Conservation (phyloP, 2,329 filamentous ascomycete genomes). For the Nemania diffusa region DNA sequence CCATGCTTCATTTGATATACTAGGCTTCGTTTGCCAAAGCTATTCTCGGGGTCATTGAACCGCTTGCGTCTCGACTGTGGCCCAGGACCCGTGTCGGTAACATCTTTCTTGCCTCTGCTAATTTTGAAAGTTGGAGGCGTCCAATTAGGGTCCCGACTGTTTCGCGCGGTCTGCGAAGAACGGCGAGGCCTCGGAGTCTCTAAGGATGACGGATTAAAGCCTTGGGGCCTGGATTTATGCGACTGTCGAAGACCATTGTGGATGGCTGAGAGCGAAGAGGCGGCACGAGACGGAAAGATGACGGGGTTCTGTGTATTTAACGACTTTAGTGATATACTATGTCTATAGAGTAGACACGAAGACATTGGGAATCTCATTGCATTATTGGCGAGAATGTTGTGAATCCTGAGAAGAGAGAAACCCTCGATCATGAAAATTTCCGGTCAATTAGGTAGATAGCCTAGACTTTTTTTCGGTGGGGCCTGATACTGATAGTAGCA, state of each 20-base stretch:
- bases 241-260: constrained; percentile 69
- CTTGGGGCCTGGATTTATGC: constrained; percentile 49
- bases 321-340: constrained; percentile 37
- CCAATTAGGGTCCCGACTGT: constrained; percentile 32
- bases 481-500: too few relatives aligned
- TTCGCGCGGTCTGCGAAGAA: constrained; percentile 39
- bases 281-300: constrained; percentile 47
- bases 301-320: constrained; percentile 22
- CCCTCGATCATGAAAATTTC: neutral
- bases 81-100: constrained; percentile 56
- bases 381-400: constrained; percentile 30
- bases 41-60: constrained; percentile 61
- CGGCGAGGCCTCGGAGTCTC: constrained; percentile 35
- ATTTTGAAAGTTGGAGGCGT: constrained; percentile 50
- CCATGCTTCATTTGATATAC: constrained; percentile 66
- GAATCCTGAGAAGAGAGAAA: neutral
- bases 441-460: neutral
- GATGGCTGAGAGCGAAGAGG: constrained; percentile 75
- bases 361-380: constrained; percentile 47
- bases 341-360: constrained; percentile 46
- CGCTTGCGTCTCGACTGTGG: constrained; percentile 61
- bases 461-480: neutral
- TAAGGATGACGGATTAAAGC: constrained; percentile 45
- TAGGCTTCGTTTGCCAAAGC: constrained; percentile 65
- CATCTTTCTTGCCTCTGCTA: constrained; percentile 63